These are phyloP conservation scores for Patellifolia procumbens DNA, from an alignment of 179 eudicot species.

Conservation along the genomic window DNA sequence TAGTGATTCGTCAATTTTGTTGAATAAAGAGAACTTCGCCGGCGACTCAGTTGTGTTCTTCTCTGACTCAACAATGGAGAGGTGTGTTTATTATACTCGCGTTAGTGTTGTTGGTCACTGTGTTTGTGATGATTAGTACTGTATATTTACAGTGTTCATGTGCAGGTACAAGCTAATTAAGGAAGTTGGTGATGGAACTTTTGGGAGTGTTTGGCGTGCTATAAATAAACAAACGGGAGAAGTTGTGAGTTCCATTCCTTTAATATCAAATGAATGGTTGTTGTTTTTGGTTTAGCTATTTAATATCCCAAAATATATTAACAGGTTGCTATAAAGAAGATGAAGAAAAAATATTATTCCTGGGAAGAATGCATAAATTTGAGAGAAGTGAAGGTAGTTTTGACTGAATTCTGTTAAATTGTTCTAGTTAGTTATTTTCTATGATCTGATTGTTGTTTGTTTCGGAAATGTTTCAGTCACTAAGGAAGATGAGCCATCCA, in stretches of 20 bases:
- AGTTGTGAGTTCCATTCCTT: slow-evolving; percentile 61
- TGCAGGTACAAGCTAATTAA: slow-evolving; percentile 76
- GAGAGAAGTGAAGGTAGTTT: slow-evolving; percentile 94
- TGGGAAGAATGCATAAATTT: slow-evolving; percentile 98
- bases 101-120: neutral
- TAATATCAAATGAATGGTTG: neutral
- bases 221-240: slow-evolving; percentile 89
- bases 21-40: slow-evolving; percentile 45
- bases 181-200: slow-evolving; percentile 96
- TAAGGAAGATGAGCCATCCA: slow-evolving; percentile 93
- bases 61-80: slow-evolving; percentile 59
- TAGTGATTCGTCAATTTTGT: slow-evolving; percentile 28
- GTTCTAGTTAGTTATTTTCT: neutral
- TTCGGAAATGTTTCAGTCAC: slow-evolving; percentile 53
- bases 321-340: slow-evolving; percentile 94
- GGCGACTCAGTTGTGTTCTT: slow-evolving; percentile 29
- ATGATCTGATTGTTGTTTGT: slow-evolving; percentile 1
- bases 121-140: neutral
- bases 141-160: slow-evolving; percentile 12
- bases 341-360: slow-evolving; percentile 95
- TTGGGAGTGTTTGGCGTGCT: slow-evolving; percentile 98
- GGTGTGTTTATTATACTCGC: slow-evolving; percentile 44
- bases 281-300: slow-evolving; percentile 1
- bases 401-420: neutral
- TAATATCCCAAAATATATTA: slow-evolving; percentile 7